Percentiles rank a stretch among this genome's conserved stretches.
These are phyloP conservation scores for Xylaria digitata DNA, from an alignment of 2,329 filamentous ascomycete genomes.

Conservation along the genomic window DNA sequence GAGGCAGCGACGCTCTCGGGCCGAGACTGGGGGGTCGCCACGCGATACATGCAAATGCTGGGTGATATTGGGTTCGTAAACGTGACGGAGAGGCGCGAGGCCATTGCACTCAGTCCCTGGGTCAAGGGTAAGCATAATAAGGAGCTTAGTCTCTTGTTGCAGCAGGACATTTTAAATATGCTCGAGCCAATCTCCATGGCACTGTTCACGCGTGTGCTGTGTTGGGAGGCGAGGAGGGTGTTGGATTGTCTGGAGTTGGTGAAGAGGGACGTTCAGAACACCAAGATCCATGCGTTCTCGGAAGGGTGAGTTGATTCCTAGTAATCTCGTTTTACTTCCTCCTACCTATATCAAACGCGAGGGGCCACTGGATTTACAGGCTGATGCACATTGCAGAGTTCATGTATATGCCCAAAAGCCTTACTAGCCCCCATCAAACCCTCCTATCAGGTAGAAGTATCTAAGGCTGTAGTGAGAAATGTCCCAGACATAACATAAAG, in stretches of 20 bases:
- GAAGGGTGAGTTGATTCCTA: constrained; percentile 39
- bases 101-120: constrained; percentile 43
- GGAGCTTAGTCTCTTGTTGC: constrained; percentile 40
- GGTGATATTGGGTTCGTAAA: constrained; percentile 40
- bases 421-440: background rate
- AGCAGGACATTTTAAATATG: constrained; percentile 41
- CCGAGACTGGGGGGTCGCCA: constrained; percentile 41
- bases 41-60: constrained; percentile 40
- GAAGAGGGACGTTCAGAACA: constrained; percentile 41
- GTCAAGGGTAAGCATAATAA: constrained; percentile 41
- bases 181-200: constrained; percentile 45
- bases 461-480: background rate
- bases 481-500: background rate
- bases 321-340: background rate
- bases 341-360: background rate
- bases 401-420: constrained; percentile 40
- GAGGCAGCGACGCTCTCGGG: constrained; percentile 40
- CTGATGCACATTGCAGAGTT: constrained; percentile 29
- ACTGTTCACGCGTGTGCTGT: constrained; percentile 44
- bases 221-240: constrained; percentile 38
- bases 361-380: background rate
- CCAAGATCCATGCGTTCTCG: constrained; percentile 43
- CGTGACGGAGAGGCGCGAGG: constrained; percentile 40
- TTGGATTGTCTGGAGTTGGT: constrained; percentile 40
- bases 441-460: constrained; percentile 1